These are phyloP conservation scores for Striga hermonthica DNA, from an alignment of 305 asterid species.

Conservation along the genomic window DNA sequence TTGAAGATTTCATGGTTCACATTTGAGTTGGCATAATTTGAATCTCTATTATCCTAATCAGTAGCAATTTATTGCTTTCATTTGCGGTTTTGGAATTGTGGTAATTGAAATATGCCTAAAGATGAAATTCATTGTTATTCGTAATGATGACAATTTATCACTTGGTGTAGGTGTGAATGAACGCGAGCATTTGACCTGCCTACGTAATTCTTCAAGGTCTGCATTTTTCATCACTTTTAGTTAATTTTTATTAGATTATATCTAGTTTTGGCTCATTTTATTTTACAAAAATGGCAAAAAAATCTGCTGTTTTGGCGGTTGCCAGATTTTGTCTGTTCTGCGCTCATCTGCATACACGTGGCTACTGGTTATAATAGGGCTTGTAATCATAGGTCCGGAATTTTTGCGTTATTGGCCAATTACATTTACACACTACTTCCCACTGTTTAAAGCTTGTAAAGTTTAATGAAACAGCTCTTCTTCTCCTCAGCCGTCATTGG, in stretches of 20 bases:
- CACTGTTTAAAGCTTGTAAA: not conserved
- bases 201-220: not conserved
- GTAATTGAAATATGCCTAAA: not conserved
- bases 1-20: not conserved
- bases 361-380: slow-evolving; percentile 6
- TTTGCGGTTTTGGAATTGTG: not conserved
- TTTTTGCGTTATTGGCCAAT: slow-evolving; percentile 11
- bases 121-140: not conserved
- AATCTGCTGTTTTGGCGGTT: slow-evolving; percentile 9
- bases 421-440: slow-evolving; percentile 1
- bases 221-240: not conserved
- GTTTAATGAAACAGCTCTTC: slow-evolving; percentile 7
- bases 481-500: slow-evolving; percentile 9
- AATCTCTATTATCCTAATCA: slow-evolving; percentile 13
- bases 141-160: not conserved
- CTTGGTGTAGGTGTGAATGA: not conserved
- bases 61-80: slow-evolving; percentile 2
- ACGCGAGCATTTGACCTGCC: not conserved
- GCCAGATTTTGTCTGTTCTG: slow-evolving; percentile 18
- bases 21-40: slow-evolving; percentile 1
- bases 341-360: slow-evolving; percentile 6
- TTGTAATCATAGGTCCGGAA: not conserved
- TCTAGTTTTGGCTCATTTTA: slow-evolving; percentile 3
- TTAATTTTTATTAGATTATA: too few species aligned
- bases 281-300: slow-evolving; percentile 8